Conservation (phyloP, 2,329 filamentous ascomycete genomes). For the Fusarium dimerum region DNA sequence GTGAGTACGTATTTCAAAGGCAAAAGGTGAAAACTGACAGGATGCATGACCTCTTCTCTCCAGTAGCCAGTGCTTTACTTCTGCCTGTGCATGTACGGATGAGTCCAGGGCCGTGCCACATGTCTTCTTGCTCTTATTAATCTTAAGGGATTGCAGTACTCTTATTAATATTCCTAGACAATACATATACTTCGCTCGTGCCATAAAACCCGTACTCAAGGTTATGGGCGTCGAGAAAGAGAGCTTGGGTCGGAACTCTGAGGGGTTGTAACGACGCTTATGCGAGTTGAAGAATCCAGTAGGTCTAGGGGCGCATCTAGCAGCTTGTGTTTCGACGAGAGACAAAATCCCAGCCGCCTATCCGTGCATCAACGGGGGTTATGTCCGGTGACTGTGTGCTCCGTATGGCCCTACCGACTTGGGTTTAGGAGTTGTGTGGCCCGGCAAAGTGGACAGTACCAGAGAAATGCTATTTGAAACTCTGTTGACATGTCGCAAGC, state of each 20-base stretch:
- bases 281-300: conserved; percentile 31
- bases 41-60: too few species aligned
- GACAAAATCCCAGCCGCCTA: conserved; percentile 18
- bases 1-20: too few species aligned
- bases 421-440: conserved; percentile 12
- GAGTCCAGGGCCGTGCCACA: too few species aligned
- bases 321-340: conserved; percentile 21
- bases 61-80: too few species aligned
- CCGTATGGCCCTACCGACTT: conserved; percentile 18
- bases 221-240: conserved; percentile 11
- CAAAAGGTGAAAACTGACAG: too few species aligned
- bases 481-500: conserved; percentile 15
- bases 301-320: conserved; percentile 22
- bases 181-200: neutral
- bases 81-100: too few species aligned
- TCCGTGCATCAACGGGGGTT: conserved; percentile 23
- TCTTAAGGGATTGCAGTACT: too few species aligned
- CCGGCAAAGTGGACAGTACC: conserved; percentile 2
- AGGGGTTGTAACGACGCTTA: conserved; percentile 29
- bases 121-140: too few species aligned
- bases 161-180: too few species aligned
- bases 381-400: conserved; percentile 15
- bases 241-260: conserved; percentile 9
- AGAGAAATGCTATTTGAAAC: conserved; percentile 17
- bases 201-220: conserved; percentile 16